A percentile compares a stretch with the other conserved stretches of the same genome.
These are phyloP conservation scores for Barnettozyma hawaiiensis DNA, from an alignment of 1,139 yeast genomes.

Conservation along the genomic window DNA sequence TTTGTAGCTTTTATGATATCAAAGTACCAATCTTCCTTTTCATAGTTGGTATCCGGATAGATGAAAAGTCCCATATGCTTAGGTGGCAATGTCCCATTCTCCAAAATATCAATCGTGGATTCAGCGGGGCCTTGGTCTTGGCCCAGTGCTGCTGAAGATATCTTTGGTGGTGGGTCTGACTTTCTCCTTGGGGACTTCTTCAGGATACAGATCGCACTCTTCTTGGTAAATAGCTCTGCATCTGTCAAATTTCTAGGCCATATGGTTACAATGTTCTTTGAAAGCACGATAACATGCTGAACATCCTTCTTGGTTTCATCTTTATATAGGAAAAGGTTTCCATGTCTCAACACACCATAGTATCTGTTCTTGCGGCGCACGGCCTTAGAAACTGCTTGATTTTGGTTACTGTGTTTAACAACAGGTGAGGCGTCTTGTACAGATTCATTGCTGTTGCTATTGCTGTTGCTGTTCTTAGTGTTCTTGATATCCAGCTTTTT, in stretches of 20 bases:
- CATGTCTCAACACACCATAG: constrained; percentile 71
- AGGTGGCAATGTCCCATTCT: constrained; percentile 33
- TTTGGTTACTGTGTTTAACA: constrained; percentile 14
- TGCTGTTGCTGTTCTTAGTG: constrained; percentile 10
- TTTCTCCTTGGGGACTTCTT: constrained; percentile 35
- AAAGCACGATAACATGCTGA: constrained; percentile 72
- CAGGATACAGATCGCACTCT: constrained; percentile 70
- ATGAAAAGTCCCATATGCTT: constrained; percentile 60
- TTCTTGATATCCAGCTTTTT: constrained; percentile 19
- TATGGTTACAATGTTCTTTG: constrained; percentile 63
- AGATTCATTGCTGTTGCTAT: constrained; percentile 5
- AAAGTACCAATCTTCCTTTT: constrained; percentile 92
- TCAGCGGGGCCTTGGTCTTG: constrained; percentile 11
- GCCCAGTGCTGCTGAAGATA: constrained; percentile 19
- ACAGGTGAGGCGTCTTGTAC: constrained; percentile 4
- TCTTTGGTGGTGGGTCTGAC: constrained; percentile 22
- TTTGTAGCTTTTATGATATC: constrained; percentile 74
- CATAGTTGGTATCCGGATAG: constrained; percentile 69
- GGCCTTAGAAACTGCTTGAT: constrained; percentile 26
- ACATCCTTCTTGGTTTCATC: constrained; percentile 63
- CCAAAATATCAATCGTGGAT: constrained; percentile 27
- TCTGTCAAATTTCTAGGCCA: constrained; percentile 63
- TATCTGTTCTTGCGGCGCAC: constrained; percentile 52
- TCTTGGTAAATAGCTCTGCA: constrained; percentile 72
- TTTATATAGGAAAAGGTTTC: constrained; percentile 75